Evolutionary conservation across 176 grass and related monocot species (phyloP).

Genomic region (Thalia dealbata): DNA sequence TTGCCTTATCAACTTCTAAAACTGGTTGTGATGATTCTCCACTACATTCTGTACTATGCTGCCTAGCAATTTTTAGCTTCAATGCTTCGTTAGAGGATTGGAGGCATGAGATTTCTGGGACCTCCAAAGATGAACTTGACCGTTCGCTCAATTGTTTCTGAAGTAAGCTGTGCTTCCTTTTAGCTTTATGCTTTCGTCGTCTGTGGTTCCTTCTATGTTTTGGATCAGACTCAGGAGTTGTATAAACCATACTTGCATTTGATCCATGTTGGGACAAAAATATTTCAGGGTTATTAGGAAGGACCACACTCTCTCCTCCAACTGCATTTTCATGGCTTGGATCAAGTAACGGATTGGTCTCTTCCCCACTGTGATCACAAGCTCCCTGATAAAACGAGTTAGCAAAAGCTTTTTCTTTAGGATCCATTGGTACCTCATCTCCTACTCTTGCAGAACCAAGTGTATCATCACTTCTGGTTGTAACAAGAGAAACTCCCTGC

Average conservation of each 20-base stretch:
- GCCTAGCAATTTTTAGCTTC: constrained; percentile 15
- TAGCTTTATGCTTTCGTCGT: constrained; percentile 20
- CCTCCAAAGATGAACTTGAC: constrained; percentile 4
- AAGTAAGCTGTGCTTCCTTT: constrained; percentile 17
- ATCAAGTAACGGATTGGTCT: neutral
- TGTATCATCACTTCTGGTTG: neutral
- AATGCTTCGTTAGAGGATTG: constrained; percentile 1
- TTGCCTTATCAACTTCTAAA: constrained; percentile 25
- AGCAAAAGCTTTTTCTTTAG: neutral
- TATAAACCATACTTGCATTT: neutral
- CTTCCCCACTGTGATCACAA: neutral
- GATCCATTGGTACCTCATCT: neutral
- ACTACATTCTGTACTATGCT: constrained; percentile 2
- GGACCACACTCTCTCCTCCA: neutral
- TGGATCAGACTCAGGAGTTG: constrained; percentile 1
- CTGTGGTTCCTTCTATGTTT: constrained; percentile 10
- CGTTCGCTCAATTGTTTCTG: constrained; percentile 15
- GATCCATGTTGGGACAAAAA: neutral
- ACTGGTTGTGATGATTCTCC: constrained; percentile 18
- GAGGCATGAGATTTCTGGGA: constrained; percentile 9
- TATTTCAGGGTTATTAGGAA: neutral
- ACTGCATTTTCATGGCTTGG: neutral
- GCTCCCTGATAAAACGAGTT: neutral
- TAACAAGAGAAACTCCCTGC: neutral
- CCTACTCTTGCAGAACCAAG: neutral